phyloP scores from a whole-genome alignment of 352 stramenopile genomes.

The Globisporangium sylvaticum region DNA sequence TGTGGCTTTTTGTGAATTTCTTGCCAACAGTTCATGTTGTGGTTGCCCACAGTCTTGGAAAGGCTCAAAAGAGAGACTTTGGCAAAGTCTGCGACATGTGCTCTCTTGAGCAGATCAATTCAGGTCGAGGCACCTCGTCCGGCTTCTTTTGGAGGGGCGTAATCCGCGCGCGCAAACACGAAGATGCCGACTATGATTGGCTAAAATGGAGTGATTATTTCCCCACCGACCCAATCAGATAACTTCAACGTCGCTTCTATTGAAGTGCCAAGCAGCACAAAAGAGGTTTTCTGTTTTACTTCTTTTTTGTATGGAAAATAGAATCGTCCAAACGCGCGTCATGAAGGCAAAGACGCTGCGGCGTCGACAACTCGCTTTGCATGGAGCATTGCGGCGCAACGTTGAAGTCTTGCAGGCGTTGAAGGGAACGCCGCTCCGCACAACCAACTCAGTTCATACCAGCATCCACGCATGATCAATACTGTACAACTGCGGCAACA shows the following conservation, averaged over 20 bases:
- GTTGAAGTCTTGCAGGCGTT: not conserved
- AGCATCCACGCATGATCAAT: not conserved
- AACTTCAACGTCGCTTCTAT: not conserved
- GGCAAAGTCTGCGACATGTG: not conserved
- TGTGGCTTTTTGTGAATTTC: too few species aligned
- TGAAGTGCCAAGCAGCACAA: not conserved
- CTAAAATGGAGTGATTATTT: not conserved
- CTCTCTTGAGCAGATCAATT: not conserved
- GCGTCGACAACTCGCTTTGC: not conserved
- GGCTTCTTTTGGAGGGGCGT: not conserved
- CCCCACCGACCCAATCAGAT: not conserved
- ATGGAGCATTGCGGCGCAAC: not conserved
- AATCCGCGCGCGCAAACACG: not conserved
- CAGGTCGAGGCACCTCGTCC: not conserved
- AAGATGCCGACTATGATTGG: not conserved
- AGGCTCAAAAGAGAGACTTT: too few species aligned
- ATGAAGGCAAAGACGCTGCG: not conserved
- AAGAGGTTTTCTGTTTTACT: not conserved
- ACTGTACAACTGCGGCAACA: not conserved
- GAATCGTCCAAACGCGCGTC: not conserved
- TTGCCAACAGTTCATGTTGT: too few species aligned
- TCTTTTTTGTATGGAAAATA: not conserved
- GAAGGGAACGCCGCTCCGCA: too few species aligned
- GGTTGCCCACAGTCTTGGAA: not conserved
- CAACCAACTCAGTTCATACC: too few species aligned